A percentile compares a stretch with the other conserved stretches of the same genome.
phyloP scores from a whole-genome alignment of 139 green algal genomes.

The Micromonas pusilla region DNA sequence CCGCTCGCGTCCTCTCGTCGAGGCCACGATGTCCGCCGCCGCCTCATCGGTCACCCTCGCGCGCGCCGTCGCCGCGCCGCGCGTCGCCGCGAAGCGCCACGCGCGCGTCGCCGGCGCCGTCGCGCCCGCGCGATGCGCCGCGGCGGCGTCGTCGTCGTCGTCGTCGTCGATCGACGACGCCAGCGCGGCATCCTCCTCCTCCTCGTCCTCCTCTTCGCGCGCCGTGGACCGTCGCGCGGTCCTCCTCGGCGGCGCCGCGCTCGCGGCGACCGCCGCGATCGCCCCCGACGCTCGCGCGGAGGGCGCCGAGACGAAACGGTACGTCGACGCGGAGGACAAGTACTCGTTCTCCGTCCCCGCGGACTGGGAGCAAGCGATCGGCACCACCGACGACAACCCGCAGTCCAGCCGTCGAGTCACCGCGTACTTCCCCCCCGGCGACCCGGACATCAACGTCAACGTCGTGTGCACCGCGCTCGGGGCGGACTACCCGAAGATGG shows the following conservation, averaged over 20 bases:
- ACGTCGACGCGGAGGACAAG: background rate
- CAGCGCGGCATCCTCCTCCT: too few species aligned
- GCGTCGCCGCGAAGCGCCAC: too few species aligned
- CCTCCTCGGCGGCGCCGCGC: background rate
- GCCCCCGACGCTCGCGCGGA: background rate
- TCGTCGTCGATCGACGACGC: too few species aligned
- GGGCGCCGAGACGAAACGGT: background rate
- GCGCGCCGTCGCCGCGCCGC: too few species aligned
- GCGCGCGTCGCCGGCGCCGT: too few species aligned
- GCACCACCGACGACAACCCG: background rate
- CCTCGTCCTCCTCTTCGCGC: too few species aligned
- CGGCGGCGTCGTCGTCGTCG: too few species aligned
- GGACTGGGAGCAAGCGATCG: background rate
- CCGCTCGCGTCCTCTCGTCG: too few species aligned
- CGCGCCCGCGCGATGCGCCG: too few species aligned
- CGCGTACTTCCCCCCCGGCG: background rate
- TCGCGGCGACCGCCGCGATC: background rate
- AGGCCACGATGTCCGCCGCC: too few species aligned
- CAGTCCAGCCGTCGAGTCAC: background rate
- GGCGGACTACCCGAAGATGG: background rate
- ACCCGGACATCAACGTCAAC: background rate
- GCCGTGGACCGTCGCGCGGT: background rate
- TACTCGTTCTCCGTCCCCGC: background rate
- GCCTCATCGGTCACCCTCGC: too few species aligned
- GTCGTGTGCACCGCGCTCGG: background rate